A percentile compares a stretch with the other conserved stretches of the same genome.
Conservation (phyloP, 176 grass and related monocot genomes). For the Tuctoria greenei region DNA sequence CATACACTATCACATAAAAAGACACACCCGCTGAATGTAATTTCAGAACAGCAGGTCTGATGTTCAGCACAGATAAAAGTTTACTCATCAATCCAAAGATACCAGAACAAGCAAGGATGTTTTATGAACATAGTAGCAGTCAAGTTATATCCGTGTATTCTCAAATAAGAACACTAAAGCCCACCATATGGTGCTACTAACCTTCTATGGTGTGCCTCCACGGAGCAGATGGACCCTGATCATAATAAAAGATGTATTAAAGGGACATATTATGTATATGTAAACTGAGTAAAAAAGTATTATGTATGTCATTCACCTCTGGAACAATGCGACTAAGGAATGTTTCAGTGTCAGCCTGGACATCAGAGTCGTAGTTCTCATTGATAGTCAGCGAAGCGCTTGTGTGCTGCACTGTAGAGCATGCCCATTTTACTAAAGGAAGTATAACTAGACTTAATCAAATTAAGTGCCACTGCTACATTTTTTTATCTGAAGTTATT, state of each 20-base stretch:
- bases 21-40: background rate
- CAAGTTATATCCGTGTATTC: background rate
- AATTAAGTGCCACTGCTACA: background rate
- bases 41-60: background rate
- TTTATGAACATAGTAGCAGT: background rate
- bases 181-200: slow-evolving; percentile 20
- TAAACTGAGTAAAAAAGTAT: slow-evolving; percentile 19
- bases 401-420: slow-evolving; percentile 88
- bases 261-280: background rate
- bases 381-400: slow-evolving; percentile 96
- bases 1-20: background rate
- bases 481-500: background rate
- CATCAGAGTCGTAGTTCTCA: slow-evolving; percentile 94
- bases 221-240: slow-evolving; percentile 85
- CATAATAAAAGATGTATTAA: slow-evolving; percentile 9
- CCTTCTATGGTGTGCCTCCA: slow-evolving; percentile 98
- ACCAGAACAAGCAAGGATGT: background rate
- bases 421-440: slow-evolving; percentile 25
- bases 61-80: background rate
- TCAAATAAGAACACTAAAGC: background rate
- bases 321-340: slow-evolving; percentile 91
- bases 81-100: background rate
- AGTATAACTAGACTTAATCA: background rate
- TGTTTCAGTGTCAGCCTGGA: slow-evolving; percentile 91
- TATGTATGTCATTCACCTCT: slow-evolving; percentile 49